A percentile compares a stretch with the other conserved stretches of the same genome.
These are phyloP conservation scores for Penicillium sp. DNA, from an alignment of 2,329 filamentous ascomycete species.

Conservation along the genomic window DNA sequence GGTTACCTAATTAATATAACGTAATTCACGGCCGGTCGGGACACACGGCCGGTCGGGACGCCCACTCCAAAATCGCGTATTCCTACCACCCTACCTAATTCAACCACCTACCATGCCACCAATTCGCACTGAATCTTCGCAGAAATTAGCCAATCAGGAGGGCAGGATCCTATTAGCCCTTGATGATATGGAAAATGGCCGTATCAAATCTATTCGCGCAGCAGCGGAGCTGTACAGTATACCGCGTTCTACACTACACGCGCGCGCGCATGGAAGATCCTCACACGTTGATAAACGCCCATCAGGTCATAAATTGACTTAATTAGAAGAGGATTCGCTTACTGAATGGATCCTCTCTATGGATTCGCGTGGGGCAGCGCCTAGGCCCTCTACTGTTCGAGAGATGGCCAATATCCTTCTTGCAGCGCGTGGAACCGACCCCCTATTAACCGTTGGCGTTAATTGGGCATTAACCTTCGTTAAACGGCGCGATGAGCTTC, in stretches of 20 bases:
- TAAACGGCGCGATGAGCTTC: background rate
- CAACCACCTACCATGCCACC: constrained; percentile 9
- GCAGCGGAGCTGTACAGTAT: constrained; percentile 16
- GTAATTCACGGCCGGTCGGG: background rate
- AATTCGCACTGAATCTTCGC: constrained; percentile 6
- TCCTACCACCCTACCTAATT: constrained; percentile 3
- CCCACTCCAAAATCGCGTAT: constrained; percentile 1
- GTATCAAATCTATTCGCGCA: background rate
- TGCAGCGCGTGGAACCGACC: background rate
- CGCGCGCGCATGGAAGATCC: no score
- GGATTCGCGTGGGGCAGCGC: background rate
- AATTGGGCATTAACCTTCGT: constrained; percentile 2
- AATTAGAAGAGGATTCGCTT: background rate
- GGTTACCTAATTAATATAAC: background rate
- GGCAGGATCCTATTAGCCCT: constrained; percentile 15
- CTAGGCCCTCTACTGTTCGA: background rate
- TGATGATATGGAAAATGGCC: constrained; percentile 8
- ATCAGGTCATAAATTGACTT: background rate
- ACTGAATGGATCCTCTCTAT: background rate
- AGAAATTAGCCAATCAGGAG: constrained; percentile 11
- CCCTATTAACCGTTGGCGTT: background rate
- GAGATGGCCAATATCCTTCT: constrained; percentile 15
- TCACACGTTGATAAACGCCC: no score
- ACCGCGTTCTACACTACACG: background rate
- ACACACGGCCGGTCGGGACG: background rate